phyloP scores from a whole-genome alignment of 805 yeast genomes.

The Yarrowia sp. region DNA sequence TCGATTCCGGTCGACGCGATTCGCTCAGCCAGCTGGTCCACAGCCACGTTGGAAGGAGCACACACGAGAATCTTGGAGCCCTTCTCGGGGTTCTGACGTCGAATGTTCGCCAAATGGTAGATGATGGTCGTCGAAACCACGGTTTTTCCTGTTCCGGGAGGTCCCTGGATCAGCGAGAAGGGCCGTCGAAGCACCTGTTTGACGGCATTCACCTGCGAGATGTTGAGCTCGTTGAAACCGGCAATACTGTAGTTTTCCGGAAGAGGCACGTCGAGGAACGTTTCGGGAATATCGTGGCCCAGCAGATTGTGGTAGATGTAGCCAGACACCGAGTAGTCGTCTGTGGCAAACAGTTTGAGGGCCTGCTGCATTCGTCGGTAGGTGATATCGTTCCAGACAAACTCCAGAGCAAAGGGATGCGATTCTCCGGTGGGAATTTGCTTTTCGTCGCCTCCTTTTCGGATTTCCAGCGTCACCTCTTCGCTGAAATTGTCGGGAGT shows the following conservation, averaged over 20 bases:
- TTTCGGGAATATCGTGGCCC: conserved; percentile 75
- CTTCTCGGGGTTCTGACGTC: conserved; percentile 46
- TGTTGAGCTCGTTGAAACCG: conserved; percentile 72
- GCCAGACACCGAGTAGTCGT: conserved; percentile 71
- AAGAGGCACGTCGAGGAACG: conserved; percentile 56
- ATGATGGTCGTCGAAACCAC: conserved; percentile 90
- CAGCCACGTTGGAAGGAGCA: conserved; percentile 96
- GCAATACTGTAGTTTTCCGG: conserved; percentile 70
- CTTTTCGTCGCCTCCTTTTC: conserved; percentile 49
- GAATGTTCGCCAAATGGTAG: conserved; percentile 68
- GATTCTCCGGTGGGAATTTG: conserved; percentile 62
- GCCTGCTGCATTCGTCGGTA: conserved; percentile 87
- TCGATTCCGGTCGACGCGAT: conserved; percentile 72
- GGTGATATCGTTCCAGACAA: conserved; percentile 87
- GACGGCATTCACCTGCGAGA: conserved; percentile 82
- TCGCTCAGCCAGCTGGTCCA: conserved; percentile 84
- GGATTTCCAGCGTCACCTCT: conserved; percentile 74
- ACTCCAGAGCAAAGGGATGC: conserved; percentile 79
- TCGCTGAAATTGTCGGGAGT: conserved; percentile 72
- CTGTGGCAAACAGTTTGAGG: conserved; percentile 70
- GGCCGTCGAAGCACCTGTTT: conserved; percentile 71
- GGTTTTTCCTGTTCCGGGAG: conserved; percentile 97
- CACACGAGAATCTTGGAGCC: conserved; percentile 78
- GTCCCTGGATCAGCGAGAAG: conserved; percentile 86
- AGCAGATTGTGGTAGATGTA: conserved; percentile 77